Evolutionary conservation across 768 basidiomycete genomes (phyloP).

Genomic region (Omphalotus guepiniiformis): DNA sequence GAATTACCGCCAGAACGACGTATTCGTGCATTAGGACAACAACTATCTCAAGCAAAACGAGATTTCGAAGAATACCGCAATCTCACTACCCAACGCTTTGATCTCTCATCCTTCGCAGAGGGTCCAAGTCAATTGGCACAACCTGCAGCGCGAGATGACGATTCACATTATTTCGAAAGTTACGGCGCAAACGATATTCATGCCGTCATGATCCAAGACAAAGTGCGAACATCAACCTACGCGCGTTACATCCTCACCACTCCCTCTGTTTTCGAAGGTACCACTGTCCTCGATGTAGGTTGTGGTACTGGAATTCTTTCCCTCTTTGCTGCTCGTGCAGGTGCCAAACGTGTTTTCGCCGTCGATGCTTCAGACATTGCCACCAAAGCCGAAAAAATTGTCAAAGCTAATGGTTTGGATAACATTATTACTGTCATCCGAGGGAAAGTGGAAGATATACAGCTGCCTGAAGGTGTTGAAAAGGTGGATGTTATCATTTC

Average conservation of each 20-base stretch:
- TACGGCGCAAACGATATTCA: conserved; percentile 94
- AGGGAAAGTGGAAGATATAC: conserved; percentile 88
- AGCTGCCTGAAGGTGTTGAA: conserved; percentile 62
- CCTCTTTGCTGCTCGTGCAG: conserved; percentile 83
- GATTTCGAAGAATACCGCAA: conserved; percentile 60
- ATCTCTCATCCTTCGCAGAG: conserved; percentile 41
- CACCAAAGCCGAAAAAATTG: conserved; percentile 70
- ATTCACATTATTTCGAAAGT: conserved; percentile 90
- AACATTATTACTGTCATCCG: conserved; percentile 80
- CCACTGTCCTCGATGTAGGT: conserved; percentile 90
- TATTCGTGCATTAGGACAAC: conserved; percentile 57
- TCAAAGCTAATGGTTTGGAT: conserved; percentile 69
- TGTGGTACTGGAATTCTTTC: conserved; percentile 95
- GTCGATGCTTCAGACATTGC: conserved; percentile 89
- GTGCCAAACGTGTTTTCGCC: conserved; percentile 87
- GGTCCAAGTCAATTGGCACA: conserved; percentile 25
- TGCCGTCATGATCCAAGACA: conserved; percentile 94
- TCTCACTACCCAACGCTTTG: conserved; percentile 51
- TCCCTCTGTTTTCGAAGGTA: conserved; percentile 75
- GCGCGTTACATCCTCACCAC: conserved; percentile 86
- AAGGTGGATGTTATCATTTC: conserved; percentile 94
- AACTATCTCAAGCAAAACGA: conserved; percentile 53
- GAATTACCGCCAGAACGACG: conserved; percentile 29
- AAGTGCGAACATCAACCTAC: conserved; percentile 90
- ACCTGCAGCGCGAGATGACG: conserved; percentile 61